These are phyloP conservation scores for Symbiodinium natans DNA, from an alignment of 73 alveolate genomes.

Conservation along the genomic window DNA sequence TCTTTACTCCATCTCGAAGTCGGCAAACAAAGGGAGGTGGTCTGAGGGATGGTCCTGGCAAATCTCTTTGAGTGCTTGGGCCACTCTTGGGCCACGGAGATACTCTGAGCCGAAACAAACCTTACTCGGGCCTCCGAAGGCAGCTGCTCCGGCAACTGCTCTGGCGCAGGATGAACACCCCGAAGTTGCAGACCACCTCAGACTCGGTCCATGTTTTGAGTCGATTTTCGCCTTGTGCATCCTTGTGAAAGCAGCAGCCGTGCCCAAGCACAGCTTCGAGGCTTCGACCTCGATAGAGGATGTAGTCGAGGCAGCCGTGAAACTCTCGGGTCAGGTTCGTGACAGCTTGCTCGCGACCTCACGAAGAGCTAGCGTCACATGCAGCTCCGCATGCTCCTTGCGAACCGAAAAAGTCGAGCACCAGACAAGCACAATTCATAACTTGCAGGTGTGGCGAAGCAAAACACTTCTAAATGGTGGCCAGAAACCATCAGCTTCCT, in stretches of 20 bases:
- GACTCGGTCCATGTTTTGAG: no score
- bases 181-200: neutral
- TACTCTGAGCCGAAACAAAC: no score
- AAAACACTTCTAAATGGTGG: no score
- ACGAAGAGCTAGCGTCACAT: no score
- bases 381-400: no score
- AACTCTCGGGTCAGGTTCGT: constrained; percentile 29
- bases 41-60: constrained; percentile 78
- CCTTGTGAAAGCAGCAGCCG: no score
- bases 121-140: neutral
- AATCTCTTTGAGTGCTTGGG: neutral
- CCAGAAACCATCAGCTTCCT: constrained; percentile 10
- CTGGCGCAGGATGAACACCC: neutral
- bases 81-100: no score
- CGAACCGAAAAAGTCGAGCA: neutral
- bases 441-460: no score
- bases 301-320: constrained; percentile 79
- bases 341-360: constrained; percentile 11
- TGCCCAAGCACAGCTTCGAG: no score
- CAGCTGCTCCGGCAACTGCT: neutral
- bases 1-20: constrained; percentile 20
- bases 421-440: neutral
- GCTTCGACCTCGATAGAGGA: constrained; percentile 75
- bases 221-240: no score
- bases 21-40: constrained; percentile 83